A percentile compares a stretch with the other conserved stretches of the same genome.
These are phyloP conservation scores for Podospora pseudocomata DNA, from an alignment of 495 filamentous ascomycete genomes.

Conservation along the genomic window DNA sequence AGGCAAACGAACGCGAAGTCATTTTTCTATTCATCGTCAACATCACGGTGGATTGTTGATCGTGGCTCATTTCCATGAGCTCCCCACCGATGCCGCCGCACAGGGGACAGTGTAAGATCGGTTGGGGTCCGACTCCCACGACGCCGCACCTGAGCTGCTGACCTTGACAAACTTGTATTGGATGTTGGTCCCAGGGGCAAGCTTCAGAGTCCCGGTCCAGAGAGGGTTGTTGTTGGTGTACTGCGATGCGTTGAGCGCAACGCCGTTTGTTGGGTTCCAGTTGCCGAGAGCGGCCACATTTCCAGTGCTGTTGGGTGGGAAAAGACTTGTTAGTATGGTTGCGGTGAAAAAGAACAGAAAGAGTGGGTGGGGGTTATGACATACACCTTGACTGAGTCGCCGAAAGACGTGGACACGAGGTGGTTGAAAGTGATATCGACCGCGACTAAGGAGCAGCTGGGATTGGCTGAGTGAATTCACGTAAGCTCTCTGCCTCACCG, in stretches of 20 bases:
- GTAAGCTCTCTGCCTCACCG: neutral
- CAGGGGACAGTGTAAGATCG: constrained; percentile 54
- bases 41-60: neutral
- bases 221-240: constrained; percentile 57
- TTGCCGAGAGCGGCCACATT: constrained; percentile 52
- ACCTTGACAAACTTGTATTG: constrained; percentile 69
- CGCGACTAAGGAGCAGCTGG: constrained; percentile 40
- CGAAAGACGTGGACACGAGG: constrained; percentile 50
- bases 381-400: constrained; percentile 56
- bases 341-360: neutral
- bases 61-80: constrained; percentile 16
- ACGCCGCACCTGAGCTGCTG: constrained; percentile 50
- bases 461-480: neutral
- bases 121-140: constrained; percentile 65
- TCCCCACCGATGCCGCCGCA: constrained; percentile 20
- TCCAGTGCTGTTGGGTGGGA: constrained; percentile 37
- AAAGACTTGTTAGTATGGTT: neutral
- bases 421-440: constrained; percentile 59
- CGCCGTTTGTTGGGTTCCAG: constrained; percentile 51
- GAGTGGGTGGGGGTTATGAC: neutral
- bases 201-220: constrained; percentile 52
- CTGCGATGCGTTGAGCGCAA: constrained; percentile 50
- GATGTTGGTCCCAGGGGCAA: constrained; percentile 51
- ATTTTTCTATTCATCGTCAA: neutral
- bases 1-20: neutral